Evolutionary conservation across 768 basidiomycete genomes (phyloP), one percentile per base, ranked within the genome.

Genomic region (Cyathus striatus): DNA sequence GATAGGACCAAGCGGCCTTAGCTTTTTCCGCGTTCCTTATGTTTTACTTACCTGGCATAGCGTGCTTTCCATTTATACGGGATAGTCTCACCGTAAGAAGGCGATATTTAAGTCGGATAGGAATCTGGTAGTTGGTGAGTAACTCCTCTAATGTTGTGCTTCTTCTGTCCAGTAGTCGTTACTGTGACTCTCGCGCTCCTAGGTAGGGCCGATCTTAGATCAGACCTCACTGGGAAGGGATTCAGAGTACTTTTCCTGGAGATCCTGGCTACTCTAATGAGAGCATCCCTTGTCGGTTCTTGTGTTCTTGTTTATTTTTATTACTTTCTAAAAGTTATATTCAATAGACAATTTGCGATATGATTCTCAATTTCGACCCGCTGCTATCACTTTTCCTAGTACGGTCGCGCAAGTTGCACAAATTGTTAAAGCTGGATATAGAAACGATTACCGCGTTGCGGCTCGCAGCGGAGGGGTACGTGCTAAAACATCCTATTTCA

Each of bases 401-500:
- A 62, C 48, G 3, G 46, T 56, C 1, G 45, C 61, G 26, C 60
- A 73, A 37, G 60, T 75, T 0, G 59, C 70, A 2, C 56, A 61
- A 6, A 52, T 69, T 2, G 57, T 72, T 6, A 58, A 59, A 44
- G 52, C 66, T 10, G 70, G 66, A 4, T 45, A 49, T 6, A 40
- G 49, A n/a, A 46, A 60, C 13, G 63, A 66, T 6, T 48, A 68
- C 37, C 55, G 60, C 17, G 66, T 73, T 2, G 65, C 65, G 2
- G 71, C 73, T 13, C 64, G 69, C 10, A 69, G 69, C 37, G 72
- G 73, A 32, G 71, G 73, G 10, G 70, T 74, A 50, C 32, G 66
- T 60, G 13, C 23, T 32, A 3, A 9, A 16, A 17, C 21, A 5
- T 24, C 6, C 17, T 5, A 6, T 34, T n/a, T 10, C 6, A 21